Evolutionary conservation across 2,329 filamentous ascomycete species (phyloP).

Genomic region (Fusarium secorum): DNA sequence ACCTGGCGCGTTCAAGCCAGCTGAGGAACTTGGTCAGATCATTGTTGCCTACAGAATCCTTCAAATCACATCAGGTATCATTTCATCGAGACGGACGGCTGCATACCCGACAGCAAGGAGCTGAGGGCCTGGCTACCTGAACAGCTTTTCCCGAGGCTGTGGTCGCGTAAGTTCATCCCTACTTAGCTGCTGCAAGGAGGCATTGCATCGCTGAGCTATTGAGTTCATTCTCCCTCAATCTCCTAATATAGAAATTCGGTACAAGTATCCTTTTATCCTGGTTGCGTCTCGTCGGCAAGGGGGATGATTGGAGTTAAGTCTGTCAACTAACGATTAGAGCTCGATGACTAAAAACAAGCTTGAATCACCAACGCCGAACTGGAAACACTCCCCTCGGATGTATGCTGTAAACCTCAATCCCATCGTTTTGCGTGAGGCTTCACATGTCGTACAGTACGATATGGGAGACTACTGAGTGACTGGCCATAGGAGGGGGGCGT

Average conservation of each 20-base stretch:
- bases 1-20: neutral
- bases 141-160: constrained; percentile 23
- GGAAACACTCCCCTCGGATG: constrained; percentile 33
- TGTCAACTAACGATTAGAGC: neutral
- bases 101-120: constrained; percentile 36
- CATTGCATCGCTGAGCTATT: constrained; percentile 8
- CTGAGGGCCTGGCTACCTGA: constrained; percentile 1
- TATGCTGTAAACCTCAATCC: constrained; percentile 11
- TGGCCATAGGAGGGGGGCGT: constrained; percentile 13
- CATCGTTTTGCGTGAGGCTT: constrained; percentile 25
- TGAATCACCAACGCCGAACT: constrained; percentile 40
- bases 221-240: neutral
- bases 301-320: neutral
- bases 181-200: constrained; percentile 26
- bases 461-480: constrained; percentile 3
- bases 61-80: neutral
- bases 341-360: neutral
- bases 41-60: constrained; percentile 3
- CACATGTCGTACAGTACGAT: constrained; percentile 19
- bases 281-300: neutral
- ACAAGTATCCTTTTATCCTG: neutral
- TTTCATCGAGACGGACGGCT: constrained; percentile 28
- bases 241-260: neutral
- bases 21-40: constrained; percentile 8
- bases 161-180: constrained; percentile 30